A percentile compares a stretch with the other conserved stretches of the same genome.
phyloP scores from a whole-genome alignment of 495 filamentous ascomycete genomes.

The Xylaria acuta region DNA sequence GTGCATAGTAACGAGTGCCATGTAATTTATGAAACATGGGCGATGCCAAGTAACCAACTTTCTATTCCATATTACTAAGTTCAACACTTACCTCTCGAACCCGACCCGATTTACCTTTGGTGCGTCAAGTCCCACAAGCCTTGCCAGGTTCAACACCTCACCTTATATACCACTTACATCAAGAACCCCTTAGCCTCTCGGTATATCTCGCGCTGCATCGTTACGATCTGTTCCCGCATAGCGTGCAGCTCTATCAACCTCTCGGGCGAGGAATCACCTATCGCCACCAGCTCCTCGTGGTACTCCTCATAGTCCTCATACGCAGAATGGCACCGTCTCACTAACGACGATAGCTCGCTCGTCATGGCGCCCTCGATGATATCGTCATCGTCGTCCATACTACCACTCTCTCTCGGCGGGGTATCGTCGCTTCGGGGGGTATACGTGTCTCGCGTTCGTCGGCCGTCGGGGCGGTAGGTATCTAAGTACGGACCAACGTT shows the following conservation, averaged over 20 bases:
- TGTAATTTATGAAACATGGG: background rate
- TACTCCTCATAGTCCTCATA: conserved; percentile 4
- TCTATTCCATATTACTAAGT: background rate
- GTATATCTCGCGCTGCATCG: conserved; percentile 24
- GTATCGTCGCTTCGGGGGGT: conserved; percentile 7
- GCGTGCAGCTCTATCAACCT: conserved; percentile 11
- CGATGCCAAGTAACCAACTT: background rate
- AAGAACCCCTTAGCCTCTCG: conserved; percentile 6
- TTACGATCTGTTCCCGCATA: conserved; percentile 15
- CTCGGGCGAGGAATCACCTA: background rate
- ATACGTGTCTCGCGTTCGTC: conserved; percentile 14
- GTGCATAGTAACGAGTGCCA: background rate
- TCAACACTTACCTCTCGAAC: background rate
- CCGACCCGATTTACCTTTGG: background rate
- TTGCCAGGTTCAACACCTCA: background rate
- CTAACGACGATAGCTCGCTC: background rate
- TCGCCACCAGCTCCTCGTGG: background rate
- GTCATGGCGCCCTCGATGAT: conserved; percentile 18
- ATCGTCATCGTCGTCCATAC: background rate
- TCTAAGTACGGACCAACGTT: conserved; percentile 26
- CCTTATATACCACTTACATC: background rate
- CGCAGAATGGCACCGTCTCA: conserved; percentile 9
- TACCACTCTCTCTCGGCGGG: background rate
- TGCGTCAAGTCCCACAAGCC: background rate
- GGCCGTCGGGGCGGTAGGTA: conserved; percentile 16